phyloP scores from a whole-genome alignment of 2,329 filamentous ascomycete genomes.

The Diaporthe sp. region DNA sequence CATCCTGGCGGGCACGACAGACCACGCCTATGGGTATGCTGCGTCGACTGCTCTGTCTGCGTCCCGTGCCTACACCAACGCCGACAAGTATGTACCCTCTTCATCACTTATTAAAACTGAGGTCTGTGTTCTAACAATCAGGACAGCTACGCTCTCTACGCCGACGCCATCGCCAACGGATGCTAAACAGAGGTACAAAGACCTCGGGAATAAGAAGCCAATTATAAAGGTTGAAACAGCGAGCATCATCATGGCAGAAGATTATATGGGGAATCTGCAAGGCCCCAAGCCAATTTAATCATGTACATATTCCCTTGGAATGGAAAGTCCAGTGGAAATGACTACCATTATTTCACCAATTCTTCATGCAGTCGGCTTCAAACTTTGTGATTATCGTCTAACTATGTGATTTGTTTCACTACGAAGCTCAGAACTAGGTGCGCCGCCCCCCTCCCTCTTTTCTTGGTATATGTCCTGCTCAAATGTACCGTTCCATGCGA shows the following conservation, averaged over 20 bases:
- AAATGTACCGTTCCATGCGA: background rate
- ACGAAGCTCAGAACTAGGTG: no score
- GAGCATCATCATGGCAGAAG: no score
- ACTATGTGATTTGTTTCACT: no score
- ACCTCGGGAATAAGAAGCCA: fast-evolving
- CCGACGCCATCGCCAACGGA: slow-evolving; percentile 18
- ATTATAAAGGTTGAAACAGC: background rate
- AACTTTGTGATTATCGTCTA: background rate
- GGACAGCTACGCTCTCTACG: slow-evolving; percentile 28
- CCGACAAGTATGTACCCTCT: slow-evolving; percentile 16
- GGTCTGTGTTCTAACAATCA: background rate
- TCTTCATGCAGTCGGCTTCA: background rate
- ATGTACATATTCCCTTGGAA: slow-evolving; percentile 2
- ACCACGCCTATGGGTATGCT: slow-evolving; percentile 21
- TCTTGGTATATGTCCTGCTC: background rate
- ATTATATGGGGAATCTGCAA: background rate
- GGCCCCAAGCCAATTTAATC: background rate
- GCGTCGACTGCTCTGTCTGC: slow-evolving; percentile 27
- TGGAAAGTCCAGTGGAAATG: no score
- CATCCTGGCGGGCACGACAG: slow-evolving; percentile 8
- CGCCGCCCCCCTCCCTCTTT: no score
- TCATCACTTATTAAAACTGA: fast-evolving
- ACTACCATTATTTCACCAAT: no score
- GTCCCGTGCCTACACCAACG: background rate
- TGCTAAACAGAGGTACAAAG: background rate